Evolutionary conservation across 2,329 filamentous ascomycete genomes (phyloP).

Genomic region (Claviceps lovelessii): DNA sequence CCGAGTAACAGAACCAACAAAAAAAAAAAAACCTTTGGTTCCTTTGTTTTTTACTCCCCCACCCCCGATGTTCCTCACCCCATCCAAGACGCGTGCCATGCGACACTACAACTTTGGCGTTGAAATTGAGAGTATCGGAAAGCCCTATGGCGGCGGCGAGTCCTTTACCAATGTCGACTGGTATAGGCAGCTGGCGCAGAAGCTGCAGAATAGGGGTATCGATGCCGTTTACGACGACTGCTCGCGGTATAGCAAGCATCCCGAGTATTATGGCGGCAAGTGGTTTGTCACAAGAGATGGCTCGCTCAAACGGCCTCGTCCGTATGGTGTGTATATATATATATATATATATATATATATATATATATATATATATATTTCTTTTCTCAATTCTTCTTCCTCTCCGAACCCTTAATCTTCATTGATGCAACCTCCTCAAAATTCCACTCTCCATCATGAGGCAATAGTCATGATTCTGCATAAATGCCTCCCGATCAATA

Average conservation of each 20-base stretch:
- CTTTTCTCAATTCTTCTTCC: background rate
- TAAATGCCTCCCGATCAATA: background rate
- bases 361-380: background rate
- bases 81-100: constrained; percentile 2
- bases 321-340: constrained; percentile 16
- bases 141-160: constrained; percentile 22
- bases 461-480: background rate
- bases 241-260: constrained; percentile 25
- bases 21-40: background rate
- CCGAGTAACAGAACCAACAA: background rate
- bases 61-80: background rate
- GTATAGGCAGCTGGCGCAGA: constrained; percentile 26
- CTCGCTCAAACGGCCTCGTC: constrained; percentile 23
- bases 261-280: constrained; percentile 27
- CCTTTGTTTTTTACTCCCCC: background rate
- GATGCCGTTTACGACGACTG: constrained; percentile 23
- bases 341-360: constrained; percentile 1
- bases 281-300: constrained; percentile 28
- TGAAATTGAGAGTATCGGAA: constrained; percentile 25
- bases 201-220: constrained; percentile 24
- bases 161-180: constrained; percentile 25
- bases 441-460: background rate
- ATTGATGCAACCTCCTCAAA: background rate
- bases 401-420: background rate
- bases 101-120: constrained; percentile 26